These are phyloP conservation scores for Macroventuria anomochaeta DNA, from an alignment of 2,329 filamentous ascomycete species.

Conservation along the genomic window DNA sequence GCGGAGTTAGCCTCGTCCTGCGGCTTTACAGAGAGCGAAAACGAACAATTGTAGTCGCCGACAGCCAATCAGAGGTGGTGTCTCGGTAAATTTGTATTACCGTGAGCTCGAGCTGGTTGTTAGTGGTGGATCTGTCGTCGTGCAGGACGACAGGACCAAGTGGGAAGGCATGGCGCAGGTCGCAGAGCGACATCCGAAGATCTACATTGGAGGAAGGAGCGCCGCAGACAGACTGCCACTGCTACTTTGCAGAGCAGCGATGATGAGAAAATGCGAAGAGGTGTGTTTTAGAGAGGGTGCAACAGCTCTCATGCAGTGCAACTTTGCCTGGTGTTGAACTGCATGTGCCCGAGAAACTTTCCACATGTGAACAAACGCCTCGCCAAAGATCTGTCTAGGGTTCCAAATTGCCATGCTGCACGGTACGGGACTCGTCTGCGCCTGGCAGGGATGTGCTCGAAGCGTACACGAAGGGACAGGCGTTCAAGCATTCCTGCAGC, in stretches of 20 bases:
- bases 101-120: constrained; percentile 14
- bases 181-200: constrained; percentile 11
- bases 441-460: constrained; percentile 5
- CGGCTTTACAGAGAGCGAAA: constrained; percentile 5
- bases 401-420: constrained; percentile 11
- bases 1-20: constrained; percentile 5
- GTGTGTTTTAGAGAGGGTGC: background rate
- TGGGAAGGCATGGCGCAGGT: constrained; percentile 7
- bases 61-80: constrained; percentile 3
- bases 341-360: constrained; percentile 13
- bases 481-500: constrained; percentile 12
- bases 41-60: background rate
- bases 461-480: constrained; percentile 11
- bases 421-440: constrained; percentile 13
- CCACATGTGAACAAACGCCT: constrained; percentile 9
- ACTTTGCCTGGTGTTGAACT: constrained; percentile 8
- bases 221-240: background rate
- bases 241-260: background rate
- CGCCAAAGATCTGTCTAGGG: constrained; percentile 11
- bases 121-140: constrained; percentile 12
- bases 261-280: background rate
- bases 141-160: constrained; percentile 15
- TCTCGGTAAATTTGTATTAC: constrained; percentile 6
- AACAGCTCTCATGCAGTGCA: background rate
- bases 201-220: constrained; percentile 13